Evolutionary conservation across 768 basidiomycete genomes (phyloP), one percentile per base, ranked within the genome.

Genomic region (Mycena olivaceomarginata): DNA sequence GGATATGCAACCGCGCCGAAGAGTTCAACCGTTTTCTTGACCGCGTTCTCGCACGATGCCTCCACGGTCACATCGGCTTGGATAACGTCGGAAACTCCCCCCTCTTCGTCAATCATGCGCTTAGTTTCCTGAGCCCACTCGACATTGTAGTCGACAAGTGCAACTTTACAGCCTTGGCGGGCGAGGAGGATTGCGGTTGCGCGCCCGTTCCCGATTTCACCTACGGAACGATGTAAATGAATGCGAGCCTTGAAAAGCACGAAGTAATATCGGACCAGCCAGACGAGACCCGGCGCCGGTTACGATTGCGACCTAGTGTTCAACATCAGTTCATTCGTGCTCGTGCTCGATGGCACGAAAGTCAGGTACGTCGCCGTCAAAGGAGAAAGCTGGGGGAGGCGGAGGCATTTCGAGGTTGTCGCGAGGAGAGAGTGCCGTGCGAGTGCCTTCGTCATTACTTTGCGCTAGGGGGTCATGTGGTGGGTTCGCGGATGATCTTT

Each of bases 1-100:
- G 81, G 48, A 89, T 88, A 80, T 89, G 87, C 40, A 89, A 89
- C 81, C 43, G 85, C 83, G n/a, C 86, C 87, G 65, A 85, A 89
- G 20, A 74, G 83, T 8, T 83, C 77, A 10, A 88, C 75, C 2
- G 87, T 83, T 37, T 70, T 76, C n/a, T 86, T 83, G 6, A 89
- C 87, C 4, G 81, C 82, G n/a, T 75, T 80, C 77, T 86, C 83
- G 76, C 88, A 89, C 37, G 86, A 83, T 0, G 74, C 81, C 20
- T 85, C 79, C 43, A 84, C 80, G 1, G 88, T 84, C 7, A 88
- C 87, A 68, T 89, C 87, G 40, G 83, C 84, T 53, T 86, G 83
- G 22, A 87, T 75, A 11, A 86, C 87, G 48, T 73, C 82, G 11
- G 81, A 84, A 16, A 79, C 41, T 0, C 86, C 87, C 63, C 87